Base-by-base conservation (phyloP, 306 rosid genomes). In the Rubus parviflorus region DNA sequence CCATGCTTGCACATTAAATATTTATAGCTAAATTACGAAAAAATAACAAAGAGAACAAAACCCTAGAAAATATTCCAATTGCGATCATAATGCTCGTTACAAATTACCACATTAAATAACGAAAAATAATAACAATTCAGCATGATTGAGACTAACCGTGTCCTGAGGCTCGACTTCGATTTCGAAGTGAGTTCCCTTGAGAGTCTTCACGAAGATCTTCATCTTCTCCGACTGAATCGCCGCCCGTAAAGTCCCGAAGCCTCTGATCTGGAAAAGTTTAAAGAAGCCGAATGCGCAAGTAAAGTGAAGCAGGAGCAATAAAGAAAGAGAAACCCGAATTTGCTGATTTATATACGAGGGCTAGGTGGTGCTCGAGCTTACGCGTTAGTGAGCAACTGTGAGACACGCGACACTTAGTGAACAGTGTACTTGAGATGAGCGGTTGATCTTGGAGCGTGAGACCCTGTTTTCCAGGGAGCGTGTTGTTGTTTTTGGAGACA, bases 201-300 rank as follows among this genome's bases (percentile, higher is more conserved):
- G 94, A 85, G 96, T 91, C 87, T 90, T 94, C 11, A 94, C 94
- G 51, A 88, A 91, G 83, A 94, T 78, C 91, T 94, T 94, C 98
- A 94, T 94, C 83, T 75, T 87, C 62, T n/a, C 57, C 20, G 51
- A 75, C 71, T 77, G 61, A 75, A 72, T 84, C 83, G 76, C 83
- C 80, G 80, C 73, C 75, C 73, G 58, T 60, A 48, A 70, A 79
- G 81, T 7, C 68, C 57, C 78, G 72, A 70, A 30, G 41, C 12
- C 73, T 54, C 83, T 82, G 90, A 86, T 81, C 87, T 46, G 30
- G 68, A 76, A 42, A 60, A 82, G 82, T 68, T 70, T 74, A 16
- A 41, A 41, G 81, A 75, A 77, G 53, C 83, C 79, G 73, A 78
- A 81, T 4, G 82, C 66, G 63, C 83, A 84, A 82, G 75, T 17